Conservation (phyloP, 192 early-diverging fungal species). For the Dispira simplex region DNA sequence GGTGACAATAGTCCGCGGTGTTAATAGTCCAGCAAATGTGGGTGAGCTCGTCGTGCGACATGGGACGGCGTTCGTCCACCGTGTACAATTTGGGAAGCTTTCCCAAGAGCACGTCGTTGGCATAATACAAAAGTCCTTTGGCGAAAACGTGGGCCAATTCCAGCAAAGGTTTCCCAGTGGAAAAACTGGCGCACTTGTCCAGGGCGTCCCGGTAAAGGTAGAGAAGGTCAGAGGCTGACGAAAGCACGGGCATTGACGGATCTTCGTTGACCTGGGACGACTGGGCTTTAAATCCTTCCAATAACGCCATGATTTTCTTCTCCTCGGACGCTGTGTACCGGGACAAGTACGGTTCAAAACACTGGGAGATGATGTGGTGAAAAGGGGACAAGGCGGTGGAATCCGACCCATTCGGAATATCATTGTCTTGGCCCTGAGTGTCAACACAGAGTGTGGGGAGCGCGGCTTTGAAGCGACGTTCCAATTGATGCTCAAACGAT, state of each 20-base stretch:
- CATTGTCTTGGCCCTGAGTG: too few species aligned
- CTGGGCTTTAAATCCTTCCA: constrained; percentile 37
- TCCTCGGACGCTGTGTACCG: constrained; percentile 83
- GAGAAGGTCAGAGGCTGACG: constrained; percentile 66
- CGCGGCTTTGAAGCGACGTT: constrained; percentile 42
- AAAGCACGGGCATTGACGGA: constrained; percentile 15
- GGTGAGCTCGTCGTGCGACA: constrained; percentile 50
- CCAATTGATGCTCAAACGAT: constrained; percentile 81
- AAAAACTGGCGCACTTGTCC: constrained; percentile 68
- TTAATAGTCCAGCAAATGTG: constrained; percentile 71
- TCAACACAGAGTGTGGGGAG: too few species aligned
- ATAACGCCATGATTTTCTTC: constrained; percentile 32
- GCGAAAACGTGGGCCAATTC: constrained; percentile 70
- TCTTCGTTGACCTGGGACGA: constrained; percentile 30
- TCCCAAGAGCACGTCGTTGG: constrained; percentile 48
- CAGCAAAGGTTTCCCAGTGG: constrained; percentile 70
- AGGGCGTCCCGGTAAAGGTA: constrained; percentile 81
- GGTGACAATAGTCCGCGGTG: constrained; percentile 88
- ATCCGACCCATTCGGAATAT: too few species aligned
- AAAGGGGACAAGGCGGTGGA: constrained; percentile 30
- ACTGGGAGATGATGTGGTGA: constrained; percentile 55
- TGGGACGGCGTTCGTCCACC: constrained; percentile 42
- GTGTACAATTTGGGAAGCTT: constrained; percentile 46
- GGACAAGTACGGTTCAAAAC: constrained; percentile 78
- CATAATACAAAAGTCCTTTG: constrained; percentile 67